Conservation (phyloP, 768 basidiomycete genomes). For the Kwoniella heveanensis region DNA sequence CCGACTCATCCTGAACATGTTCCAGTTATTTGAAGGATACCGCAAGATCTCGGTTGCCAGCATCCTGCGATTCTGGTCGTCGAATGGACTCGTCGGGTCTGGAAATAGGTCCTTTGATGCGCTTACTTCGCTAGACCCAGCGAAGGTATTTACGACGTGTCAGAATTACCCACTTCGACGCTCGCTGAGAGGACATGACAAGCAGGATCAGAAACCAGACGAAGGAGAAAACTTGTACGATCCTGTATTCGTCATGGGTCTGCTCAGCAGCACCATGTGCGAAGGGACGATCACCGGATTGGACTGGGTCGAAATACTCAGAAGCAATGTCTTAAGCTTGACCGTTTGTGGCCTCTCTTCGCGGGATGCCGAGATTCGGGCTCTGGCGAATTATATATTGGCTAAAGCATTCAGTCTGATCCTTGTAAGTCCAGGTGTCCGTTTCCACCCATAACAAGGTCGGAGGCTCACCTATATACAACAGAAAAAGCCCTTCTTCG, state of each 20-base stretch:
- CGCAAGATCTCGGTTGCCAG: slow-evolving; percentile 67
- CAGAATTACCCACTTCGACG: slow-evolving; percentile 72
- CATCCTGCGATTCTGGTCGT: slow-evolving; percentile 70
- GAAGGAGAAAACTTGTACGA: slow-evolving; percentile 68
- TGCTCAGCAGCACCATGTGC: slow-evolving; percentile 69
- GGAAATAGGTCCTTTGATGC: slow-evolving; percentile 62
- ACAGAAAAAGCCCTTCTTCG: slow-evolving; percentile 70
- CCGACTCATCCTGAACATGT: slow-evolving; percentile 68
- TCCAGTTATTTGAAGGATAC: slow-evolving; percentile 75
- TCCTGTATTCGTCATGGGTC: slow-evolving; percentile 70
- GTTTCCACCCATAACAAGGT: too few species aligned
- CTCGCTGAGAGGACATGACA: slow-evolving; percentile 56
- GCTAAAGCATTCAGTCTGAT: slow-evolving; percentile 65
- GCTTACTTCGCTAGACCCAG: slow-evolving; percentile 70
- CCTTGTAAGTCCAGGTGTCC: slow-evolving; percentile 70
- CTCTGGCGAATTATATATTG: slow-evolving; percentile 66
- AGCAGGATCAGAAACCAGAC: slow-evolving; percentile 22
- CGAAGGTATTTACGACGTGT: slow-evolving; percentile 69
- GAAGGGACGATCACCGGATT: slow-evolving; percentile 63
- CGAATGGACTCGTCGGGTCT: slow-evolving; percentile 31
- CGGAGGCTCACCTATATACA: neutral
- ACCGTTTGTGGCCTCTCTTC: slow-evolving; percentile 73
- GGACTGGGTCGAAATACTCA: slow-evolving; percentile 83
- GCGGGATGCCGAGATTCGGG: slow-evolving; percentile 65
- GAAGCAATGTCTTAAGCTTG: slow-evolving; percentile 75